Conservation (phyloP, 2,329 filamentous ascomycete genomes). For the Sporothrix phasma region DNA sequence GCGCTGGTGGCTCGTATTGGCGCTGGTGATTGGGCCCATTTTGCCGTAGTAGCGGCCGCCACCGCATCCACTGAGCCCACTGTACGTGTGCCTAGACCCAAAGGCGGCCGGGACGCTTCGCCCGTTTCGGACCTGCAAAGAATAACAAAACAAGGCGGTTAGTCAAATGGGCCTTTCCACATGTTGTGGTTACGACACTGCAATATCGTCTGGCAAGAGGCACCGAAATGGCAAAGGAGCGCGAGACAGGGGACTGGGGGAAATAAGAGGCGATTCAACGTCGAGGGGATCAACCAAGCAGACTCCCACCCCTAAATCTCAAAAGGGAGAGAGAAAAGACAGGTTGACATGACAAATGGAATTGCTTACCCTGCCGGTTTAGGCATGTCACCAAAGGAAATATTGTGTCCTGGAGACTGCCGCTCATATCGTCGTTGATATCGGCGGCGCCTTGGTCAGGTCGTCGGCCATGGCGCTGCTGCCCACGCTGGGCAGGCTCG, state of each 20-base stretch:
- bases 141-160: not conserved
- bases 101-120: constrained; percentile 7
- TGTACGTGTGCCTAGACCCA: not conserved
- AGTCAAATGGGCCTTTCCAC: constrained; percentile 3
- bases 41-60: constrained; percentile 1
- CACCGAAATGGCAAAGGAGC: too few species aligned
- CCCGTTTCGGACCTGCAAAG: constrained; percentile 10
- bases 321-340: not conserved
- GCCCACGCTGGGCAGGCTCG: not conserved
- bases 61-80: constrained; percentile 2
- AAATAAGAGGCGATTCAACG: not conserved
- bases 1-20: constrained; percentile 14
- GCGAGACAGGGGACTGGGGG: not conserved
- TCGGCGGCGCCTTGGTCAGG: not conserved
- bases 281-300: not conserved
- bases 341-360: not conserved
- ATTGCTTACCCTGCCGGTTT: constrained; percentile 7
- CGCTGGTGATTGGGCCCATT: constrained; percentile 13
- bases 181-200: not conserved
- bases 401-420: not conserved
- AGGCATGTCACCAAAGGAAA: not conserved
- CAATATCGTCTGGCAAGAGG: not conserved
- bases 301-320: not conserved
- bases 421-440: not conserved
- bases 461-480: not conserved